Conservation (phyloP, 805 yeast genomes). For the Ogataea corticis region DNA sequence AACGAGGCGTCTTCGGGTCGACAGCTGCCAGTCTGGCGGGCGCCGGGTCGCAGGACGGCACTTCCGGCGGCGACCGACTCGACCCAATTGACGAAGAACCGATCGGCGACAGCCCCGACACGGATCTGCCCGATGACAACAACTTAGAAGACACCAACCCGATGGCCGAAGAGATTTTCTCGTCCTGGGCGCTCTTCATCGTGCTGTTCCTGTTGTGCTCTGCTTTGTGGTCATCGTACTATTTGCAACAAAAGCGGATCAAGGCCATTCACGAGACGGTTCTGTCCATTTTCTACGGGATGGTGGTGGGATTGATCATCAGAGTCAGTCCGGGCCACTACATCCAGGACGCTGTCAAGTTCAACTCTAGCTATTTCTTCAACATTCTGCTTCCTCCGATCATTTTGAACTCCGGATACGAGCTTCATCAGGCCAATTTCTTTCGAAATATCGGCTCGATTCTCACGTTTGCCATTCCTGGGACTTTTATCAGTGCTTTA, state of each 20-base stretch:
- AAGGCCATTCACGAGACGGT: slow-evolving; percentile 98
- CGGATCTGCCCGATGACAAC: slow-evolving; percentile 50
- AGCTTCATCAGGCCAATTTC: slow-evolving; percentile 92
- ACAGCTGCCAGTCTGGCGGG: slow-evolving; percentile 19
- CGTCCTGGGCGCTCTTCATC: slow-evolving; percentile 96
- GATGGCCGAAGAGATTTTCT: slow-evolving; percentile 89
- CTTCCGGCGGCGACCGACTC: slow-evolving; percentile 15
- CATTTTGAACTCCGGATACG: slow-evolving; percentile 94
- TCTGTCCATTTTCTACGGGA: slow-evolving; percentile 91
- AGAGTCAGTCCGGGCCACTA: slow-evolving; percentile 94
- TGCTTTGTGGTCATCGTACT: slow-evolving; percentile 94
- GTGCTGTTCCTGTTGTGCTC: slow-evolving; percentile 75
- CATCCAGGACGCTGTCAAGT: slow-evolving; percentile 94
- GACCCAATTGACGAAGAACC: slow-evolving; percentile 40
- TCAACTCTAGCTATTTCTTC: slow-evolving; percentile 92
- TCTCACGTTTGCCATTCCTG: slow-evolving; percentile 92
- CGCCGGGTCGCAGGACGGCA: not conserved
- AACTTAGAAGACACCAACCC: slow-evolving; percentile 70
- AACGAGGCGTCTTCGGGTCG: slow-evolving; percentile 26
- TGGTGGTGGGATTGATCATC: slow-evolving; percentile 90
- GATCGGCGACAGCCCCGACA: slow-evolving; percentile 38
- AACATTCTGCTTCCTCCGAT: slow-evolving; percentile 94
- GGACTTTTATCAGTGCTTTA: slow-evolving; percentile 88
- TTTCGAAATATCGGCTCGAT: slow-evolving; percentile 90
- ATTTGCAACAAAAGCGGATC: slow-evolving; percentile 84